A percentile compares a stretch with the other conserved stretches of the same genome.
phyloP scores from a whole-genome alignment of 2,329 filamentous ascomycete genomes.

The Diplodia corticola region DNA sequence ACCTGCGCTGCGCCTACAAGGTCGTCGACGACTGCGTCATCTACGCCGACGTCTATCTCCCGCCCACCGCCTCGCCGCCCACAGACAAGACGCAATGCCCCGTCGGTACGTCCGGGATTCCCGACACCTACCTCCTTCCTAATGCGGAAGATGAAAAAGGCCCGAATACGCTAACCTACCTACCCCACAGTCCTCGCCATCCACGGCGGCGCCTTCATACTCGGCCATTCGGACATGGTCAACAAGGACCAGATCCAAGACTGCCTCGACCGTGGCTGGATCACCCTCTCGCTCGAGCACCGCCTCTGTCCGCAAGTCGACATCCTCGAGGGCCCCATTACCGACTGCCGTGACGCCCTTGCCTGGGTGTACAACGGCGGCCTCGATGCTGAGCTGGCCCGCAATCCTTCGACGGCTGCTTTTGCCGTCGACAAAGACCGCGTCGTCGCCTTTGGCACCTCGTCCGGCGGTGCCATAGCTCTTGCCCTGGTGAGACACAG shows the following conservation, averaged over 20 bases:
- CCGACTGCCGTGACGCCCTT: conserved; percentile 39
- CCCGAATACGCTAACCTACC: not conserved
- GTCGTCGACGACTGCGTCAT: conserved; percentile 20
- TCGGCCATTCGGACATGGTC: conserved; percentile 30
- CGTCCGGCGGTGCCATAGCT: conserved; percentile 40
- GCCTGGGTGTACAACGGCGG: conserved; percentile 39
- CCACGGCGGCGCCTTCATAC: conserved; percentile 49
- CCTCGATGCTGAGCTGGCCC: conserved; percentile 29
- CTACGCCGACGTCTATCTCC: conserved; percentile 23
- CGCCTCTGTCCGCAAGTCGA: conserved; percentile 38
- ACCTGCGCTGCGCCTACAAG: conserved; percentile 22
- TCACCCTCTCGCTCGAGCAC: conserved; percentile 26
- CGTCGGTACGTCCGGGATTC: conserved; percentile 24
- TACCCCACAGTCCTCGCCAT: conserved; percentile 42
- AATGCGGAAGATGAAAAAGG: not conserved
- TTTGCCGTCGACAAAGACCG: conserved; percentile 33
- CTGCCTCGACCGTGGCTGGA: conserved; percentile 28
- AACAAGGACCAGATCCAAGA: conserved; percentile 26
- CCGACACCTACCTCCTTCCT: not conserved
- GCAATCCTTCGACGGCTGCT: not conserved
- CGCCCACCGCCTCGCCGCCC: not conserved
- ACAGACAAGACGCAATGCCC: not conserved
- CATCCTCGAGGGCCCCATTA: conserved; percentile 36
- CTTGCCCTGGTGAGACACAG: conserved; percentile 46
- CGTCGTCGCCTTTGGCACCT: conserved; percentile 42